These are phyloP conservation scores for Pythium aquatile DNA, from an alignment of 352 stramenopile genomes.

Conservation along the genomic window DNA sequence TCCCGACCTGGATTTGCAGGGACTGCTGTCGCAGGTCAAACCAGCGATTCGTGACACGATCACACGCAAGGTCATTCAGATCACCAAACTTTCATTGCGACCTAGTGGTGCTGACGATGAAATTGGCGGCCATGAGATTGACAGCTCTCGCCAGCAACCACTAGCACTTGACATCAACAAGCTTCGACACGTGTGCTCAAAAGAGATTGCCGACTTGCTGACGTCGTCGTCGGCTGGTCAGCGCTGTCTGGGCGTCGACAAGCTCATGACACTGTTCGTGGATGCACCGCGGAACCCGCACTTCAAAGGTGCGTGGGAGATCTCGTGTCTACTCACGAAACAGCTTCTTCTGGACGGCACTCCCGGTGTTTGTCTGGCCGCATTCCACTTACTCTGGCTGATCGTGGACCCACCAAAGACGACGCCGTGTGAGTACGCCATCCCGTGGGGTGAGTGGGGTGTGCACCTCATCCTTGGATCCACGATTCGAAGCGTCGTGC, in stretches of 20 bases:
- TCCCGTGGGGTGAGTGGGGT: constrained; percentile 79
- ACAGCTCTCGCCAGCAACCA: constrained; percentile 51
- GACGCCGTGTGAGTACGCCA: constrained; percentile 37
- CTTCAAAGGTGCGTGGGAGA: constrained; percentile 70
- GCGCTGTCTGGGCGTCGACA: constrained; percentile 54
- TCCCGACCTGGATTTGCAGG: constrained; percentile 51
- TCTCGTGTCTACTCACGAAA: constrained; percentile 64
- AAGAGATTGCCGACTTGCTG: constrained; percentile 52
- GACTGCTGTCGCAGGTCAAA: constrained; percentile 61
- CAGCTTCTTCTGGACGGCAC: constrained; percentile 57
- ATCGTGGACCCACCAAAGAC: constrained; percentile 45
- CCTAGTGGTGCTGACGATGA: background rate
- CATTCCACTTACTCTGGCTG: constrained; percentile 56
- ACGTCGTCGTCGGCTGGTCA: constrained; percentile 39
- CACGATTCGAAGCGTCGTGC: constrained; percentile 69
- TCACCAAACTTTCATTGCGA: constrained; percentile 36
- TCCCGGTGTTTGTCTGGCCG: constrained; percentile 45
- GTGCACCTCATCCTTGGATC: constrained; percentile 74
- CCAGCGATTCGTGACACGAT: constrained; percentile 72
- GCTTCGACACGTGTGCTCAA: constrained; percentile 47
- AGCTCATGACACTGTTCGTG: constrained; percentile 47
- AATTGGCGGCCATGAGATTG: constrained; percentile 31
- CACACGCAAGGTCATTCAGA: constrained; percentile 67
- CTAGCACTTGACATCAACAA: constrained; percentile 65
- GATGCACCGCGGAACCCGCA: constrained; percentile 31